Conservation (phyloP, 805 yeast genomes). For the Yamadazyma takamatsuzukensis region DNA sequence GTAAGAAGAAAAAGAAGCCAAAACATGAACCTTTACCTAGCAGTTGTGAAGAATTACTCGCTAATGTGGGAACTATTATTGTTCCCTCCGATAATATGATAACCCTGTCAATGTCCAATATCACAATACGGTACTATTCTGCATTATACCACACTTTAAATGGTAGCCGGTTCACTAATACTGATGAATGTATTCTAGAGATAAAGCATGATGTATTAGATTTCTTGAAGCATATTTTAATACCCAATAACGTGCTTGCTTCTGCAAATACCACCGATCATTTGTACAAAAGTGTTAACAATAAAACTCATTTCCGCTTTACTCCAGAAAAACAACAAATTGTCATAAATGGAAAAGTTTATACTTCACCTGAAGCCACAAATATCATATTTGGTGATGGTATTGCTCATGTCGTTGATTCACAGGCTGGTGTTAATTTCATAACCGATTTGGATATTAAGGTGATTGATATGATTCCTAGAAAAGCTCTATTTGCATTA, state of each 20-base stretch:
- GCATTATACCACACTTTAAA: constrained; percentile 18
- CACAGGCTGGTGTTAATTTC: constrained; percentile 8
- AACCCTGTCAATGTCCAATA: constrained; percentile 20
- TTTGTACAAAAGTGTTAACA: not conserved
- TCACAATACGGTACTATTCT: constrained; percentile 26
- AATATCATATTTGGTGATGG: not conserved
- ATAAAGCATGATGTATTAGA: constrained; percentile 23
- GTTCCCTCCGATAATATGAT: constrained; percentile 32
- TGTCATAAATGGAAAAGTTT: constrained; percentile 9
- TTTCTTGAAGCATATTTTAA: constrained; percentile 23
- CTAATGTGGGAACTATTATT: constrained; percentile 24
- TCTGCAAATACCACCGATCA: constrained; percentile 4
- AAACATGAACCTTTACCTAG: constrained; percentile 13
- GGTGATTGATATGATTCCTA: constrained; percentile 25
- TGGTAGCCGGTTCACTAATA: constrained; percentile 17
- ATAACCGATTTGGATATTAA: constrained; percentile 19
- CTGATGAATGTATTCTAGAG: constrained; percentile 31
- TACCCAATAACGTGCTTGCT: constrained; percentile 9
- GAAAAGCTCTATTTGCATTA: constrained; percentile 35
- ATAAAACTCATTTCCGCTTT: no score
- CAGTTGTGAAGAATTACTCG: constrained; percentile 27
- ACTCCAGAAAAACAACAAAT: constrained; percentile 4
- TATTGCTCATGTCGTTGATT: not conserved
- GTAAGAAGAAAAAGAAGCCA: constrained; percentile 6
- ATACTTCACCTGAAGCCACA: no score